These are phyloP conservation scores for Amaranthus palmeri DNA, from an alignment of 148 eudicot species.

Conservation along the genomic window DNA sequence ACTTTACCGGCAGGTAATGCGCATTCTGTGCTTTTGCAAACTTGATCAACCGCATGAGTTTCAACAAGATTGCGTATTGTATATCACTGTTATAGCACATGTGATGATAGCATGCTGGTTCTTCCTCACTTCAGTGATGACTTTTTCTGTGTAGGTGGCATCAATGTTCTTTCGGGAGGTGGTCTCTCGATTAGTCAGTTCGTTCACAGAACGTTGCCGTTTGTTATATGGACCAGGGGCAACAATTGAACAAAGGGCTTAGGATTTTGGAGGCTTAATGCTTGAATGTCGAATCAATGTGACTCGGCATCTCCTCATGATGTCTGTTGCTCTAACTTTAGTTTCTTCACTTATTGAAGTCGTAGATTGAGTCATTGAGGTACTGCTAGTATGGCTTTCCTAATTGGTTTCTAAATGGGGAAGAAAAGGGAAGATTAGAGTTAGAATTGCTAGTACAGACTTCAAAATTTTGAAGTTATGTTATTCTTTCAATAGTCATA, in stretches of 20 bases:
- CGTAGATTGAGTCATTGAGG: too few relatives aligned
- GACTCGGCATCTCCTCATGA: constrained; percentile 13
- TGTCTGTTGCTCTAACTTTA: not conserved
- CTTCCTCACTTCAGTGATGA: not conserved
- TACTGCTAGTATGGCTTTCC: too few relatives aligned
- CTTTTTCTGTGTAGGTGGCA: constrained; percentile 52
- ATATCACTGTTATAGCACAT: not conserved
- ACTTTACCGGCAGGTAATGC: constrained; percentile 77
- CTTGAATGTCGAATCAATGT: not conserved
- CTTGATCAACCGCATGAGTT: not conserved
- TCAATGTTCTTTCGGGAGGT: constrained; percentile 89
- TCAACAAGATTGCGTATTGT: not conserved
- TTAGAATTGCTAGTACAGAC: too few relatives aligned
- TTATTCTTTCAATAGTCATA: too few relatives aligned
- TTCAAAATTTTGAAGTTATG: too few relatives aligned
- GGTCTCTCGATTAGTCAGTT: constrained; percentile 72
- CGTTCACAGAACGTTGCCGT: constrained; percentile 80
- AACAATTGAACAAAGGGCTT: constrained; percentile 34
- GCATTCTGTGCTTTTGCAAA: not conserved
- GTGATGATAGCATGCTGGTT: not conserved
- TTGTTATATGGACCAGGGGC: constrained; percentile 84
- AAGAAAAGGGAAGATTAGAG: too few relatives aligned
- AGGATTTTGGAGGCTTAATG: constrained; percentile 10
- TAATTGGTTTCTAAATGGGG: too few relatives aligned
- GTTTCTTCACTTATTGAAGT: too few relatives aligned